Evolutionary conservation across 768 basidiomycete species (phyloP), one percentile per base, ranked within the genome.

Genomic region (Termitomyces sp.): DNA sequence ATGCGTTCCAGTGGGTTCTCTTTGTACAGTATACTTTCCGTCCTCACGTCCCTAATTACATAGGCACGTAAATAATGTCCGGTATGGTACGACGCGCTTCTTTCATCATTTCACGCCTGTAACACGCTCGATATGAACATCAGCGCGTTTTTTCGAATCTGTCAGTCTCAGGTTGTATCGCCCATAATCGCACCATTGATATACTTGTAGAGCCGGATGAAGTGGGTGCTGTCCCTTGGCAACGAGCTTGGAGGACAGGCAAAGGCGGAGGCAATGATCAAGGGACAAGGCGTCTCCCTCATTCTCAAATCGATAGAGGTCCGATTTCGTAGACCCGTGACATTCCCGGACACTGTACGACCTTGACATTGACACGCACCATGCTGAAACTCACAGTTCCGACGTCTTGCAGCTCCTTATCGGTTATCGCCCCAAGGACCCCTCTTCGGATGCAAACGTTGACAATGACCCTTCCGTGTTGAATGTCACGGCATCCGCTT

Each of bases 21-120:
- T 18, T 48, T 37, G 2, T 29, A 10, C 4, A 9, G 1, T 36
- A 5, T 41, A 44, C 16, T 41, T 41, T 16, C 13, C 20, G 3
- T 18, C 5, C 29, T 47, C 36, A 39, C 16, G 1, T n/a, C 13
- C 44, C 31, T 47, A 44, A n/a, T 39, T n/a, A 39, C 37, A 16
- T 52, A 91, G 89, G 66, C 89, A 91, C 63, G 88, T 90, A 24
- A 90, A 90, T 62, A 91, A 91, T 61, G 86, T 83, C 16, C 83
- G 81, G 57, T 90, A 91, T 66, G 71, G 88, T 90, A 63, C 67
- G 78, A 69, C 45, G 20, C 28, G 29, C 41, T 37, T 37, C 54
- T 33, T 37, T 39, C 39, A 39, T 6, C 24, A 45, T 18, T 28
- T n/a, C 52, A 28, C 39, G 33, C 28, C 29, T 54, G 18, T 36